Evolutionary conservation across 2,329 filamentous ascomycete genomes (phyloP), one percentile per base, ranked within the genome.

Genomic region (Lizonia empirigonia): DNA sequence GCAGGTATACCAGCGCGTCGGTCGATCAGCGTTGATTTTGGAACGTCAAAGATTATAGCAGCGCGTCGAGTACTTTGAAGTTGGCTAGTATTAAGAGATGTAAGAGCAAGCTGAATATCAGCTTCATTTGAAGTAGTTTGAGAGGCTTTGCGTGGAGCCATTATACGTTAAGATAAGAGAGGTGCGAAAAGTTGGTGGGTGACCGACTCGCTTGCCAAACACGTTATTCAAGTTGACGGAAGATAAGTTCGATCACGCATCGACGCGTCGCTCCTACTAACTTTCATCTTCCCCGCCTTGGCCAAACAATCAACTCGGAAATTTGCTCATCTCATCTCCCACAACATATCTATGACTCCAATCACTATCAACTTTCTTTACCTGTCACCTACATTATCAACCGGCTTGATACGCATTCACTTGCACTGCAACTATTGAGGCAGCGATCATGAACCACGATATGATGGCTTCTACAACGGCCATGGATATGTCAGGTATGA

Each of bases 401-500:
- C 6, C 9, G 15, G 26, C 18, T 22, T 4, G 12, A 9, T 30
- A 9, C 33, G 23, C 15, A 16, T n/a, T 40, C 27, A 24, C 38
- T 33, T 34, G 23, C 50, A 6, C 18, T 12, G 27, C 34, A 36
- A 42, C 16, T 24, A 30, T n/a, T 13, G 23, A 33, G n/a, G 10
- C 9, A 6, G 19, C n/a, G 1, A 40, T 36, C 22, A 62, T 59
- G 56, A 49, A 57, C 38, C 51, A 49, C 42, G 15, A 33, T 20
- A 52, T 35, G 49, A 44, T 44, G 38, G 33, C 42, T 12, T 37
- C 49, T 9, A 35, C 20, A n/a, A 41, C 36, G 7, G 32, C 37
- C 26, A 62, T 55, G 59, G 44, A 22, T 8, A 59, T 60, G 34
- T 35, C 48, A 23, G 48, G 34, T 1, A 55, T 60, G 33, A 44